phyloP scores from a whole-genome alignment of 179 eudicot species.

The Silene vulgaris region DNA sequence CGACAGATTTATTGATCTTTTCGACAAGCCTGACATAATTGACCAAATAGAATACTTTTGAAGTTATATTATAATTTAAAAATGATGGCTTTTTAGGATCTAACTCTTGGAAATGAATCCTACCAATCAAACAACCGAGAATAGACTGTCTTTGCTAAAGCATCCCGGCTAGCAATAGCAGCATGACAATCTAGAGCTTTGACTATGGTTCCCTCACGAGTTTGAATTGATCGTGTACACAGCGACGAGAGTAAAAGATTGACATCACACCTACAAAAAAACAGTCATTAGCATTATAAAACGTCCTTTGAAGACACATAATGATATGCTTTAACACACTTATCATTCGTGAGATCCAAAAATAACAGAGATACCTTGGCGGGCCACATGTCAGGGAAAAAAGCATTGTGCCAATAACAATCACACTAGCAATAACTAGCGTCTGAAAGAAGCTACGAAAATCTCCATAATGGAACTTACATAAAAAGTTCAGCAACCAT shows the following conservation, averaged over 20 bases:
- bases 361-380: background rate
- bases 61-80: background rate
- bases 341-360: background rate
- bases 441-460: conserved; percentile 5
- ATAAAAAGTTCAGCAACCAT: conserved; percentile 83
- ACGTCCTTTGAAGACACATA: background rate
- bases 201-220: conserved; percentile 79
- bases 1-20: conserved; percentile 83
- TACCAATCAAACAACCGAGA: conserved; percentile 91
- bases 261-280: conserved; percentile 68
- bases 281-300: background rate
- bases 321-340: conserved; percentile 1
- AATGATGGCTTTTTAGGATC: background rate
- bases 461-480: conserved; percentile 37
- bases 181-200: conserved; percentile 86
- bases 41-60: background rate
- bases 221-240: conserved; percentile 91
- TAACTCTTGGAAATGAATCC: conserved; percentile 17
- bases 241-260: conserved; percentile 66
- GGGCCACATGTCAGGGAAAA: background rate
- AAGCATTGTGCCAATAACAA: background rate
- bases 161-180: conserved; percentile 90
- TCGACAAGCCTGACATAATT: conserved; percentile 77
- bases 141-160: conserved; percentile 89
- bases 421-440: conserved; percentile 1